Percentiles rank a stretch among this genome's conserved stretches.
Conservation (phyloP, 192 early-diverging fungal species). For the Spinellus fusiger region DNA sequence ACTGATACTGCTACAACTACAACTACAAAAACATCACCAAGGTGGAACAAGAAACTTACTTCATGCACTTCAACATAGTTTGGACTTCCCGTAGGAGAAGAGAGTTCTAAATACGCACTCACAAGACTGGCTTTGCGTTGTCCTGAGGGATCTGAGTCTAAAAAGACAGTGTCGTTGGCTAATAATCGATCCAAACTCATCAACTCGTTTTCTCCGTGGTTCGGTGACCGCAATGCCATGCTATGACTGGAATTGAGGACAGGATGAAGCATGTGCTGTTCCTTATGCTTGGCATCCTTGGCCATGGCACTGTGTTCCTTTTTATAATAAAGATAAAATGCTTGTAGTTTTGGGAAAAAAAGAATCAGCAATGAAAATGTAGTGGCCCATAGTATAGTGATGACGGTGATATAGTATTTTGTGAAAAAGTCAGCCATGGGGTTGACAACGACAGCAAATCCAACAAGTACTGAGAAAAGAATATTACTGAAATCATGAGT, state of each 20-base stretch:
- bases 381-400: slow-evolving; percentile 39
- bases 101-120: slow-evolving; percentile 14
- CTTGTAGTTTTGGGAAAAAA: slow-evolving; percentile 40
- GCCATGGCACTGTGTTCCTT: neutral
- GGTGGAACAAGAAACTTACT: neutral
- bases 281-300: neutral
- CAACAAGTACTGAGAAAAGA: slow-evolving; percentile 36
- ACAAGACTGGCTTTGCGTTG: slow-evolving; percentile 10
- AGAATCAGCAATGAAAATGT: slow-evolving; percentile 43
- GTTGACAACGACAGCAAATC: slow-evolving; percentile 34
- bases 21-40: too few relatives aligned
- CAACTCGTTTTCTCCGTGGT: slow-evolving; percentile 8
- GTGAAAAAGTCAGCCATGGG: slow-evolving; percentile 36
- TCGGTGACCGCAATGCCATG: neutral
- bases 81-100: slow-evolving; percentile 7
- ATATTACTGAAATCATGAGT: slow-evolving; percentile 46
- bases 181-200: slow-evolving; percentile 23
- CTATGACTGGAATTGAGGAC: neutral
- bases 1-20: neutral
- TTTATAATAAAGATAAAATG: slow-evolving; percentile 26
- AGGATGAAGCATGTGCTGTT: neutral
- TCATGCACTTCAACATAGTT: slow-evolving; percentile 35
- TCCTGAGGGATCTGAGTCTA: neutral
- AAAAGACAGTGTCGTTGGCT: slow-evolving; percentile 9
- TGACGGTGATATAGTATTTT: slow-evolving; percentile 36